Percentiles rank a stretch among this genome's conserved stretches.
Evolutionary conservation across 1,284 basidiomycete species (phyloP).

Genomic region (Cryptococcus sp.): DNA sequence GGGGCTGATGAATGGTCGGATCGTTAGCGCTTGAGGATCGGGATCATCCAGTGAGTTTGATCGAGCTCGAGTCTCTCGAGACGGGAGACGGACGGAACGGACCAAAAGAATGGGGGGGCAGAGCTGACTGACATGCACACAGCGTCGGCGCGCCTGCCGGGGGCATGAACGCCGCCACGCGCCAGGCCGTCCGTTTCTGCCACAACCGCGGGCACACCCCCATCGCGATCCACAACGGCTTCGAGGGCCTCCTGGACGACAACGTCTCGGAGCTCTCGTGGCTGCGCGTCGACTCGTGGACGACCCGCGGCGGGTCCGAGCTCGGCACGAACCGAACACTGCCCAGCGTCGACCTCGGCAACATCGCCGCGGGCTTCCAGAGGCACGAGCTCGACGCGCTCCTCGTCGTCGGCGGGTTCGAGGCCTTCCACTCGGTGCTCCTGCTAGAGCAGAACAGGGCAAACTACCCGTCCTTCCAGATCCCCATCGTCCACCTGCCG

Average conservation of each 20-base stretch:
- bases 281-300: conserved; percentile 97
- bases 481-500: conserved; percentile 88
- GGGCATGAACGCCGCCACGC: conserved; percentile 97
- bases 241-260: conserved; percentile 88
- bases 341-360: conserved; percentile 80
- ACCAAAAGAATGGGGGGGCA: not conserved
- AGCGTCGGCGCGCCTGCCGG: conserved; percentile 96
- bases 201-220: conserved; percentile 87
- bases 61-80: not conserved
- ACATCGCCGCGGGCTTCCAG: conserved; percentile 85
- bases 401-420: conserved; percentile 92
- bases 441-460: conserved; percentile 75
- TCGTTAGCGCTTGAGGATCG: conserved; percentile 75
- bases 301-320: conserved; percentile 94
- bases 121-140: not conserved
- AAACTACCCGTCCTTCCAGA: conserved; percentile 84
- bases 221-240: conserved; percentile 90
- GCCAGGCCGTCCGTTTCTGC: conserved; percentile 90
- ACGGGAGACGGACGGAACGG: not conserved
- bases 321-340: conserved; percentile 91
- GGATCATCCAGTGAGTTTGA: conserved; percentile 81
- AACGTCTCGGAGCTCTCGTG: conserved; percentile 82
- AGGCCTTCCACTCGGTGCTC: conserved; percentile 78
- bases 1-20: conserved; percentile 1
- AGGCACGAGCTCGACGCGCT: conserved; percentile 76